Evolutionary conservation across 495 filamentous ascomycete genomes (phyloP).

Genomic region (Amorphotheca resinae): DNA sequence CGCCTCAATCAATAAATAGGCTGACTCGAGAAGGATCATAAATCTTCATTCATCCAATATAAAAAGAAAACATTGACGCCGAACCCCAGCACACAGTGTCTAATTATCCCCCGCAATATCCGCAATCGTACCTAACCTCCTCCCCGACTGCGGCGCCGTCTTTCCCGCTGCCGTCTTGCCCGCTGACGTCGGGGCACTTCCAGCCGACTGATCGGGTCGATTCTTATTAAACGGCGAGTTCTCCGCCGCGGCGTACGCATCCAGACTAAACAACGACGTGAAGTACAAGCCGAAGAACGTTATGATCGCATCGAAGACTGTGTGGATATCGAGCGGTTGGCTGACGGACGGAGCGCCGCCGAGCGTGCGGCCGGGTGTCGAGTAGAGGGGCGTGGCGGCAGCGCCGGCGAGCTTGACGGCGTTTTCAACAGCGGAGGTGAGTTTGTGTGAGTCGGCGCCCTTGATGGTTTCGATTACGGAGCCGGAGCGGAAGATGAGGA

Average conservation of each 20-base stretch:
- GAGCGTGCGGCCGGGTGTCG: conserved; percentile 32
- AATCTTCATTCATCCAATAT: no score
- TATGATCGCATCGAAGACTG: conserved; percentile 34
- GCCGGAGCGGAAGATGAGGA: conserved; percentile 69
- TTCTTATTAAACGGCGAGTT: conserved; percentile 46
- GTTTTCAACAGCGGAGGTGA: conserved; percentile 65
- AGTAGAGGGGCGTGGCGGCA: conserved; percentile 24
- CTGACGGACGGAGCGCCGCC: conserved; percentile 15
- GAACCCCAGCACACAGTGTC: no score
- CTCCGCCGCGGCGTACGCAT: conserved; percentile 52
- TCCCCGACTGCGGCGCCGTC: conserved; percentile 16
- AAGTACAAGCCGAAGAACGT: conserved; percentile 51
- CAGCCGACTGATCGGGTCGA: conserved; percentile 10
- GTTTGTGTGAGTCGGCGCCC: conserved; percentile 63
- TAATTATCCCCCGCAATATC: conserved; percentile 17
- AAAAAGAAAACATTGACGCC: no score
- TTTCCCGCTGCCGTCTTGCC: no score
- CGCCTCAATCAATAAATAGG: no score
- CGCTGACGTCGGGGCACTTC: no score
- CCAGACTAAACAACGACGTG: conserved; percentile 35
- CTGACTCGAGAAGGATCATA: no score
- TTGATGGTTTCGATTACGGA: conserved; percentile 57
- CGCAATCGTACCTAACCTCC: conserved; percentile 21
- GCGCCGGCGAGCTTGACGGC: conserved; percentile 47
- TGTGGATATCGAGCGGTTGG: conserved; percentile 28